Evolutionary conservation across 257 asterid species (phyloP).

Genomic region (Orobanche coerulescens): DNA sequence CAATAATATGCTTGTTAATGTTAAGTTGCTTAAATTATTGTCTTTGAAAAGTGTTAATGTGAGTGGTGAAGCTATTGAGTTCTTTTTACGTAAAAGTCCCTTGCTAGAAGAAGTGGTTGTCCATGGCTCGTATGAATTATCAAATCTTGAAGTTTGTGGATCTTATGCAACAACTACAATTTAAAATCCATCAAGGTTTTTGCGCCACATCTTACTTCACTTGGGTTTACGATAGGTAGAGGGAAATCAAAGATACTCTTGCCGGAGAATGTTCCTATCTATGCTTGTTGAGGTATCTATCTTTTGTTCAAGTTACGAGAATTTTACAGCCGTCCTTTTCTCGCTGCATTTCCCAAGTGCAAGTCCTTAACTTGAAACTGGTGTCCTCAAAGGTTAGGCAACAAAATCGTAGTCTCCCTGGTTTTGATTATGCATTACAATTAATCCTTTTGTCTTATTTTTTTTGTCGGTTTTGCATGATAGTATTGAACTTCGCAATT

Average conservation of each 20-base stretch:
- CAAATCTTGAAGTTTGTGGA: not conserved
- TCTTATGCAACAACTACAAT: not conserved
- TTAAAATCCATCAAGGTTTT: not conserved
- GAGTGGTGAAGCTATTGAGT: not conserved
- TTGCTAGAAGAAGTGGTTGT: not conserved
- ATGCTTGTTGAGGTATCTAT: not conserved
- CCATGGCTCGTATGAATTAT: too few species aligned
- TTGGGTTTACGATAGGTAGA: too few species aligned
- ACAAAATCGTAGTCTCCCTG: too few species aligned
- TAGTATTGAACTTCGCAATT: too few species aligned
- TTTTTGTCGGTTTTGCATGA: too few species aligned
- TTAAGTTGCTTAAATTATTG: not conserved
- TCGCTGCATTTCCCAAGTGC: not conserved
- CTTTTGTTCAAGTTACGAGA: too few species aligned
- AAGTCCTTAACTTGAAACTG: not conserved
- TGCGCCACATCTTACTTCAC: not conserved
- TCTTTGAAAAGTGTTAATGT: not conserved
- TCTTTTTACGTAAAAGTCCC: not conserved
- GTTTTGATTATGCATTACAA: too few species aligned
- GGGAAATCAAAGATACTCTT: not conserved
- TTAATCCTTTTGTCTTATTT: too few species aligned
- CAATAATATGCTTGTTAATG: too few species aligned
- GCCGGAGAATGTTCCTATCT: not conserved
- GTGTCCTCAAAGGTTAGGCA: not conserved
- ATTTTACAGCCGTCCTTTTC: too few species aligned